These are phyloP conservation scores for Fraxinus floribunda DNA, from an alignment of 305 asterid species.

Conservation along the genomic window DNA sequence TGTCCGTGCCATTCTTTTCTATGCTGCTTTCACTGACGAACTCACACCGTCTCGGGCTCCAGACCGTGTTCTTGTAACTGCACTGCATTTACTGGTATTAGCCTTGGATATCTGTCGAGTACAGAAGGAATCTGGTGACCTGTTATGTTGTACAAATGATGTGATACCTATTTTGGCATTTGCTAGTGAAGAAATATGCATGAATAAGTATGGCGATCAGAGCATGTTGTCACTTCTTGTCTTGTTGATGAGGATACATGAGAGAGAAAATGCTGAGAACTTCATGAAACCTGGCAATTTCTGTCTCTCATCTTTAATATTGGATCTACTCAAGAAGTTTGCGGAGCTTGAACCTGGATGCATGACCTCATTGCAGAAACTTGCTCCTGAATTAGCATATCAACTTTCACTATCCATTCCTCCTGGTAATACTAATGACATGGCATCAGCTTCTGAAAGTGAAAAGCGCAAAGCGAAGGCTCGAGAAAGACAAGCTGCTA, in stretches of 20 bases:
- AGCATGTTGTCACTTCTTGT: conserved; percentile 94
- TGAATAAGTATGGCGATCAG: conserved; percentile 62
- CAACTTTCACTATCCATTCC: conserved; percentile 48
- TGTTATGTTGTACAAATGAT: conserved; percentile 46
- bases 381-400: conserved; percentile 73
- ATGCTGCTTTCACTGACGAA: conserved; percentile 71
- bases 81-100: conserved; percentile 82
- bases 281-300: conserved; percentile 58
- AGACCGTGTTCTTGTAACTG: conserved; percentile 71
- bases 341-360: conserved; percentile 81
- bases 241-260: conserved; percentile 70
- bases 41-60: conserved; percentile 68
- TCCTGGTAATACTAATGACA: conserved; percentile 34
- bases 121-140: conserved; percentile 60
- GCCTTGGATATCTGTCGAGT: conserved; percentile 68
- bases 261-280: conserved; percentile 56
- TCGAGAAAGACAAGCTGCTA: conserved; percentile 98
- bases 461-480: conserved; percentile 88
- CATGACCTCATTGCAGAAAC: conserved; percentile 66
- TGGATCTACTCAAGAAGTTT: conserved; percentile 59
- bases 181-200: conserved; percentile 66
- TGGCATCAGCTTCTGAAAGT: conserved; percentile 50
- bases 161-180: conserved; percentile 70
- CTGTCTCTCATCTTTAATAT: conserved; percentile 54
- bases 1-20: conserved; percentile 70